phyloP scores from a whole-genome alignment of 2,329 filamentous ascomycete genomes.

The Penicillium fuscoglaucum region DNA sequence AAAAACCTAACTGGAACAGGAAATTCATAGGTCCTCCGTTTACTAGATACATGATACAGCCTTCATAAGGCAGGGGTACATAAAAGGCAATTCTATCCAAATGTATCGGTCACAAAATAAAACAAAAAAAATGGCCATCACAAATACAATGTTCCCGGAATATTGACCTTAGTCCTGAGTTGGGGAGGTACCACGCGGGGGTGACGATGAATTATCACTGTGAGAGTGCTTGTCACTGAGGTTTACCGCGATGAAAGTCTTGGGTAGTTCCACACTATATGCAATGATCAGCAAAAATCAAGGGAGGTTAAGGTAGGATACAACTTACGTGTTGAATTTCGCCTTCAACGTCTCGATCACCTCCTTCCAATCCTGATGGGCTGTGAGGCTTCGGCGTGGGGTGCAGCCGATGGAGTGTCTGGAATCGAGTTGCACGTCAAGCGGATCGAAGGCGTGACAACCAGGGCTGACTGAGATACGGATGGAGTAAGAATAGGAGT shows the following conservation, averaged over 20 bases:
- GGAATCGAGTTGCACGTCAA: slow-evolving; percentile 94
- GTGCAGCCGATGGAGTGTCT: slow-evolving; percentile 95
- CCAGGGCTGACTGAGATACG: slow-evolving; percentile 94
- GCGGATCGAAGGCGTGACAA: slow-evolving; percentile 92
- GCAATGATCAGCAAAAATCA: neutral
- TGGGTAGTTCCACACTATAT: slow-evolving; percentile 52
- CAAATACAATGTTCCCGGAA: neutral
- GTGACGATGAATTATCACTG: neutral
- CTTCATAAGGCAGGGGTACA: neutral
- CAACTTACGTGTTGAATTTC: slow-evolving; percentile 86
- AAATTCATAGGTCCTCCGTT: neutral
- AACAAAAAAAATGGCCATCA: neutral
- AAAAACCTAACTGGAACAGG: neutral
- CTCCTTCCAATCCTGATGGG: slow-evolving; percentile 92
- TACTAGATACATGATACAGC: neutral
- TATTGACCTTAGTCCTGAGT: neutral
- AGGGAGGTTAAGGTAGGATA: slow-evolving; percentile 15
- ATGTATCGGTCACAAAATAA: neutral
- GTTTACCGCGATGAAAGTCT: slow-evolving; percentile 54
- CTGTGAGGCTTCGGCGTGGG: slow-evolving; percentile 82
- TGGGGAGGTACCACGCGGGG: slow-evolving; percentile 1
- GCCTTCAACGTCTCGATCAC: slow-evolving; percentile 93
- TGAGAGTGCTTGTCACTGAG: slow-evolving; percentile 50
- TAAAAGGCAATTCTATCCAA: neutral
- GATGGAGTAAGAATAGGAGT: slow-evolving; percentile 89